phyloP scores from a whole-genome alignment of 2,329 filamentous ascomycete species.

The Aspergillus ustus region DNA sequence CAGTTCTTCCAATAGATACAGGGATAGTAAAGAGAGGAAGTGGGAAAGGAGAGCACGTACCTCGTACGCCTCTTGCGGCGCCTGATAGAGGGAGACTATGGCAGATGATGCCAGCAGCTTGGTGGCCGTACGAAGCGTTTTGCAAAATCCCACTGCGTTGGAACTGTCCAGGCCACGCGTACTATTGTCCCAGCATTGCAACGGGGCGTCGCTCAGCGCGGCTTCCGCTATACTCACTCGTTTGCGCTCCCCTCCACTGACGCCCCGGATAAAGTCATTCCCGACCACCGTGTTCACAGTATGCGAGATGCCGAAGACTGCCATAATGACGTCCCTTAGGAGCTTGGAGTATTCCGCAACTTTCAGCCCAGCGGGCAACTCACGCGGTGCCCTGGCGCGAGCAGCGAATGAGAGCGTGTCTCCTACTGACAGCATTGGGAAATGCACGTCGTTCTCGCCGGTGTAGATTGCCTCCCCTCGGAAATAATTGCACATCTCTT shows the following conservation, averaged over 20 bases:
- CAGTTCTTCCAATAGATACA: not conserved
- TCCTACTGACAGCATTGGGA: not conserved
- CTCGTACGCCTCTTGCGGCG: conserved; percentile 11
- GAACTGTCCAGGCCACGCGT: conserved; percentile 50
- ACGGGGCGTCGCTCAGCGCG: conserved; percentile 44
- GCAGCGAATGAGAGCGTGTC: not conserved
- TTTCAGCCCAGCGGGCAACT: not conserved
- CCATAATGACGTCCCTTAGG: not conserved
- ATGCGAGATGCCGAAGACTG: conserved; percentile 39
- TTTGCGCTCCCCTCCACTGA: conserved; percentile 62
- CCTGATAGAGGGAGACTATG: conserved; percentile 49
- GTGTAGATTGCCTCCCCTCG: too few species aligned
- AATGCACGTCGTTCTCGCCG: not conserved
- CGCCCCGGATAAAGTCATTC: conserved; percentile 60
- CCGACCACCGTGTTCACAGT: conserved; percentile 48
- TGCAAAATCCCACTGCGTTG: conserved; percentile 56
- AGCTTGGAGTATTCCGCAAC: not conserved
- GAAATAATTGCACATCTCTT: too few species aligned
- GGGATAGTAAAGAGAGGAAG: too few species aligned
- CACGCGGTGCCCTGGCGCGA: not conserved
- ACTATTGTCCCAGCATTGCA: conserved; percentile 45
- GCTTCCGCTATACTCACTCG: conserved; percentile 60
- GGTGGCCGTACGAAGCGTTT: conserved; percentile 49
- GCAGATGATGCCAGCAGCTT: conserved; percentile 49
- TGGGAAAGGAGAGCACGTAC: too few species aligned